These are phyloP conservation scores for Areca catechu DNA, from an alignment of 176 grass and related monocot genomes.

Conservation along the genomic window DNA sequence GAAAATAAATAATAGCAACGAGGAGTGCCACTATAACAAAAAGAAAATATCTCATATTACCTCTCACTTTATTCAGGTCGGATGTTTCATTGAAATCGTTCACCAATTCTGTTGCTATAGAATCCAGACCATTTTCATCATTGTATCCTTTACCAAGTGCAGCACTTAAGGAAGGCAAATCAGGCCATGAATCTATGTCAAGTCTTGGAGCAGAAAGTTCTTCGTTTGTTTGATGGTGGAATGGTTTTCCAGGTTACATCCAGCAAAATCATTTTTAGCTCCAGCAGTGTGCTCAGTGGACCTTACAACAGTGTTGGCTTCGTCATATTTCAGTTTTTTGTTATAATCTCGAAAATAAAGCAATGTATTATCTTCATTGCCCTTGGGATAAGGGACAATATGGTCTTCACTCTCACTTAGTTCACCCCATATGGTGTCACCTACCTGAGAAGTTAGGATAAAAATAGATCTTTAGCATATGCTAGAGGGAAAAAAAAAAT, in stretches of 20 bases:
- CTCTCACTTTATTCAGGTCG: constrained; percentile 44
- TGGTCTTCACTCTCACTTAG: constrained; percentile 53
- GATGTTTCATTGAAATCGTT: constrained; percentile 49
- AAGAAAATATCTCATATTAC: constrained; percentile 30
- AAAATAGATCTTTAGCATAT: constrained; percentile 1
- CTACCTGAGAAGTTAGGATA: constrained; percentile 44
- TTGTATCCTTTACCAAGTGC: constrained; percentile 50
- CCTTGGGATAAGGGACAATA: constrained; percentile 56
- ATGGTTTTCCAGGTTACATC: constrained; percentile 39
- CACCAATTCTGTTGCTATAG: constrained; percentile 45
- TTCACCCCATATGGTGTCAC: constrained; percentile 70
- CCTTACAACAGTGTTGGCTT: constrained; percentile 9
- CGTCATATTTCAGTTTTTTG: constrained; percentile 38
- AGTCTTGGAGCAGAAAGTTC: constrained; percentile 38
- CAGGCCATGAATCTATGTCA: constrained; percentile 74
- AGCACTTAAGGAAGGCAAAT: constrained; percentile 67
- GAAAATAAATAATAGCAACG: neutral
- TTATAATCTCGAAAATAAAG: constrained; percentile 25
- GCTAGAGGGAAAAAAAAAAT: neutral
- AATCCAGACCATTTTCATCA: constrained; percentile 30
- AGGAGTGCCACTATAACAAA: constrained; percentile 11
- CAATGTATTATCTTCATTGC: constrained; percentile 31
- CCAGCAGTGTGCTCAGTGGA: constrained; percentile 30
- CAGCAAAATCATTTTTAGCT: constrained; percentile 35
- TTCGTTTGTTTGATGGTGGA: constrained; percentile 32